Evolutionary conservation across 75 land plant genomes (phyloP), one percentile per base, ranked within the genome.

Genomic region (Sequoia sempervirens): DNA sequence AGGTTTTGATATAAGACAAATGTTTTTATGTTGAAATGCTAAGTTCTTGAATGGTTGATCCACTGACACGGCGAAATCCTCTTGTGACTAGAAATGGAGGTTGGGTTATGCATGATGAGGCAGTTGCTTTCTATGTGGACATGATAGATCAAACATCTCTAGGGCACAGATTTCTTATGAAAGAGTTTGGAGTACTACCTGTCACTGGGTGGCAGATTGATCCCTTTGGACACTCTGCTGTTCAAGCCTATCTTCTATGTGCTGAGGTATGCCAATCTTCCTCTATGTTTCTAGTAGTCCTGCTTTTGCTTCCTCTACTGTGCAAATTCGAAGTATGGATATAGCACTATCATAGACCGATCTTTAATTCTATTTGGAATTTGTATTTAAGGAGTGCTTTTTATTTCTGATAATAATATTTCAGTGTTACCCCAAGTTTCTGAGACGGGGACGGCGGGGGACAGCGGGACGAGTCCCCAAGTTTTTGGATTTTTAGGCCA

Each of bases 151-250:
- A 94, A 88, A 94, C 94, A 73, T 89, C 96, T n/a, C 84, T 94
- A 2, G 96, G 94, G n/a, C 96, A 93, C 82, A 87, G 83, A 15
- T 94, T 88, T 85, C 90, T 94, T 38, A 90, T 87, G 69, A 66
- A 85, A 53, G 89, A 90, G 75, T 94, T 94, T 89, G 92, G 84
- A 36, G 84, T 87, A 85, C 78, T 82, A 17, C 96, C 94, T 14
- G 82, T 94, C 74, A 89, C 90, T 85, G 96, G 96, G 70, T 94
- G 96, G 96, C 96, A 94, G 89, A 93, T 94, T 83, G 96, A 94
- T 81, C 96, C 96, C 20, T 94, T 94, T 89, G 96, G 96, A 32
- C 96, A 94, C 84, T 94, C 96, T 69, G 94, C 96, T 58, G 94
- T 94, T 41, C 96, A 94, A 82, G 96, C 94, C 70, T 94, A 94